These are phyloP conservation scores for Eucalyptus caleyi DNA, from an alignment of 345 rosid species.

Conservation along the genomic window DNA sequence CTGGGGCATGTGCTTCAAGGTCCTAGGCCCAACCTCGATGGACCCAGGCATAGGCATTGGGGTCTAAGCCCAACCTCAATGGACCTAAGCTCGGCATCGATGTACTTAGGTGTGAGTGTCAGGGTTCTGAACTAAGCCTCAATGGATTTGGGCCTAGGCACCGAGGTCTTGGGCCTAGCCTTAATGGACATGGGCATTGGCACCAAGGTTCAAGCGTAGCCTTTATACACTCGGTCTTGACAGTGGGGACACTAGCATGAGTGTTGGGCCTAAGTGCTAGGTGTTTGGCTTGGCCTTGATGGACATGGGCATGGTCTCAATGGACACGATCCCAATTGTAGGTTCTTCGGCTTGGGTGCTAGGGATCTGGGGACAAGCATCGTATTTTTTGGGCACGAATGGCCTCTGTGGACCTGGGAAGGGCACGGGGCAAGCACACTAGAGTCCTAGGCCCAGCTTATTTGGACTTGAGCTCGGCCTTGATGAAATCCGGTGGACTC, in stretches of 20 bases:
- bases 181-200: neutral
- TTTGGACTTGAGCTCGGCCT: neutral
- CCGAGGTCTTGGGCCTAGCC: rapidly evolving
- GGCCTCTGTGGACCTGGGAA: neutral
- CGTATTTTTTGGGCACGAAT: neutral
- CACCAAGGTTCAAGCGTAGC: rapidly evolving
- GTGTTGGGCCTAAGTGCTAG: rapidly evolving
- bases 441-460: rapidly evolving
- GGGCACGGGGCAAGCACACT: rapidly evolving
- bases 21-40: neutral
- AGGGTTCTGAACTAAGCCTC: neutral
- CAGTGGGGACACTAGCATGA: rapidly evolving
- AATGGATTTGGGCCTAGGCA: neutral
- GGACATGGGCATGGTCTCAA: neutral
- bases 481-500: neutral
- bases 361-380: neutral
- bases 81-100: rapidly evolving
- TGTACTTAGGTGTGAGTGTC: neutral
- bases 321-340: rapidly evolving
- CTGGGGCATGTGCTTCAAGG: neutral
- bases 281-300: rapidly evolving
- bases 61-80: neutral
- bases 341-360: neutral
- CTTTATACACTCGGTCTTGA: neutral
- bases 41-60: rapidly evolving